A percentile compares a stretch with the other conserved stretches of the same genome.
phyloP scores from a whole-genome alignment of 768 basidiomycete species.

The Filobasidium wieringae region DNA sequence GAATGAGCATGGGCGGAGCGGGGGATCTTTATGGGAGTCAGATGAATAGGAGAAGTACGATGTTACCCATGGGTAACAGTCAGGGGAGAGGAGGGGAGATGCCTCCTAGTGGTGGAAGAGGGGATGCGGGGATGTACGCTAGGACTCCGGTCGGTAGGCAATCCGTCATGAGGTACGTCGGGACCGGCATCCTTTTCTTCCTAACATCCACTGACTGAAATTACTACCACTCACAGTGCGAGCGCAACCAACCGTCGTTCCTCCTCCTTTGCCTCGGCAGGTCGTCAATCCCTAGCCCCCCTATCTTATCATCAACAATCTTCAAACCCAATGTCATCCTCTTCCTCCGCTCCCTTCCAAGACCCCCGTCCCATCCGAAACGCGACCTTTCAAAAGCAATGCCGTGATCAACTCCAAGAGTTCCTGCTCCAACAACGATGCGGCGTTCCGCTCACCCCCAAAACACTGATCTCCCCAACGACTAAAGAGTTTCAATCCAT shows the following conservation, averaged over 20 bases:
- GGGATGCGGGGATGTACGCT: background rate
- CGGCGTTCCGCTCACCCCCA: slow-evolving; percentile 45
- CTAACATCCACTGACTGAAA: background rate
- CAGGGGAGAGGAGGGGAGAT: background rate
- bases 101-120: background rate
- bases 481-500: slow-evolving; percentile 76
- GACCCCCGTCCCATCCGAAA: slow-evolving; percentile 73
- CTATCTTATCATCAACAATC: slow-evolving; percentile 28
- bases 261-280: slow-evolving; percentile 41
- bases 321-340: slow-evolving; percentile 42
- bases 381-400: slow-evolving; percentile 53
- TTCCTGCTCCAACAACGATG: slow-evolving; percentile 44
- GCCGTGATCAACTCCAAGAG: slow-evolving; percentile 60
- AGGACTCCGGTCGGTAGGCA: background rate
- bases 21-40: background rate
- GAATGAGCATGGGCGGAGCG: background rate
- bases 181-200: too few species aligned
- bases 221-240: background rate
- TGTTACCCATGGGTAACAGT: background rate
- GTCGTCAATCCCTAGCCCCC: slow-evolving; percentile 45
- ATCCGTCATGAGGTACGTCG: background rate
- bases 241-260: slow-evolving; percentile 1
- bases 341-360: slow-evolving; percentile 39
- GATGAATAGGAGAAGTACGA: background rate
- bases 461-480: slow-evolving; percentile 63